Evolutionary conservation across 164 flowering plant genomes (phyloP).

Genomic region (Malania oleifera): DNA sequence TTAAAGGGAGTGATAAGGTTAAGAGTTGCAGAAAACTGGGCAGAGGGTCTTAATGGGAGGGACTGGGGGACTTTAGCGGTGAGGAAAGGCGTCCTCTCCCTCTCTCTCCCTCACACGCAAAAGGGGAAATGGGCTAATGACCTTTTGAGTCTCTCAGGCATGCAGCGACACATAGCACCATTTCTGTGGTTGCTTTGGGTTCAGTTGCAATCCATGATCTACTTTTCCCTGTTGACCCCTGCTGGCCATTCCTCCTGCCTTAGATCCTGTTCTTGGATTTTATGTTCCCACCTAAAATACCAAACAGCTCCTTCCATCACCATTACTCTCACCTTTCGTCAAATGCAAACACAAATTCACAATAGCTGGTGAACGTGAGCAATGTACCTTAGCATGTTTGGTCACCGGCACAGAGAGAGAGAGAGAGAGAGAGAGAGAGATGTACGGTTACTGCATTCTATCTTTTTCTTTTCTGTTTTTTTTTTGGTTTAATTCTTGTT

Average conservation of each 20-base stretch:
- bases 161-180: slow-evolving; percentile 1
- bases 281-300: slow-evolving; percentile 10
- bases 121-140: slow-evolving; percentile 14
- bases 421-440: too few species aligned
- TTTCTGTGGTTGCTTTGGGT: slow-evolving; percentile 23
- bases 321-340: not conserved
- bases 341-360: too few species aligned
- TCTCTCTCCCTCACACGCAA: slow-evolving; percentile 2
- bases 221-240: slow-evolving; percentile 21
- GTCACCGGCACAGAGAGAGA: too few species aligned
- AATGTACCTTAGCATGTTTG: too few species aligned
- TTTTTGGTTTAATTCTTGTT: too few species aligned
- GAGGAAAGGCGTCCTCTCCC: not conserved
- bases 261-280: slow-evolving; percentile 27
- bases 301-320: not conserved
- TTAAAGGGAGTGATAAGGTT: slow-evolving; percentile 16
- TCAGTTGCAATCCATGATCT: slow-evolving; percentile 24
- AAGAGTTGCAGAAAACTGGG: slow-evolving; percentile 15
- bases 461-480: too few species aligned
- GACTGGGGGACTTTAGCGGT: slow-evolving; percentile 15
- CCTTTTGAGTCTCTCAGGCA: slow-evolving; percentile 15
- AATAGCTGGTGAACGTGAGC: too few species aligned
- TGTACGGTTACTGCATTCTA: too few species aligned
- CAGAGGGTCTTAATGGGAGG: not conserved
- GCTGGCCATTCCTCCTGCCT: slow-evolving; percentile 9